These are phyloP conservation scores for Globisporangium carolinianum DNA, from an alignment of 352 stramenopile species.

Conservation along the genomic window DNA sequence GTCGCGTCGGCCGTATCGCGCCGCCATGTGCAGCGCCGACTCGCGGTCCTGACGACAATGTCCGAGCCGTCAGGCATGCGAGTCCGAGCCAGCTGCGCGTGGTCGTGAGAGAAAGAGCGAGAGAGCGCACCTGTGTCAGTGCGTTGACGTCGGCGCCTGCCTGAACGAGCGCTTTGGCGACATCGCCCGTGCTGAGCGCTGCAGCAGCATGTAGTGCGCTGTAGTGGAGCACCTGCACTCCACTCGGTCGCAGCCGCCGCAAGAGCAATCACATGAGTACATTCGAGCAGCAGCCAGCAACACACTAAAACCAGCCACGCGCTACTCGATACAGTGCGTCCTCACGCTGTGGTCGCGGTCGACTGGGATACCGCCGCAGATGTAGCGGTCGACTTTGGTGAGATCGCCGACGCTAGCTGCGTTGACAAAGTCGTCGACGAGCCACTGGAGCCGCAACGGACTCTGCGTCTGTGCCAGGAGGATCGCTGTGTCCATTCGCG, in stretches of 20 bases:
- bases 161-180: slow-evolving; percentile 38
- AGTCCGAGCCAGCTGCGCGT: background rate
- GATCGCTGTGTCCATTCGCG: slow-evolving; percentile 5
- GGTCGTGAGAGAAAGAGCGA: background rate
- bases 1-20: slow-evolving; percentile 25
- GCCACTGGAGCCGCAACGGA: slow-evolving; percentile 36
- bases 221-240: slow-evolving; percentile 32
- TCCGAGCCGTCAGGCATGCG: background rate
- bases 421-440: slow-evolving; percentile 59
- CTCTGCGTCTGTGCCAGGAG: slow-evolving; percentile 43
- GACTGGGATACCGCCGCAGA: slow-evolving; percentile 44
- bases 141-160: slow-evolving; percentile 36
- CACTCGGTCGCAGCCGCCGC: background rate
- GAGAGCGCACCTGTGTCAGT: slow-evolving; percentile 18
- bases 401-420: slow-evolving; percentile 29
- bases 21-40: slow-evolving; percentile 37
- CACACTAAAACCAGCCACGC: too few relatives aligned
- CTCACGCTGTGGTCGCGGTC: slow-evolving; percentile 43
- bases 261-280: background rate
- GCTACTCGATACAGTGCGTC: background rate
- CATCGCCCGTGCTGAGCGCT: slow-evolving; percentile 20
- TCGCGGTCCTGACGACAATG: slow-evolving; percentile 18
- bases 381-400: slow-evolving; percentile 38
- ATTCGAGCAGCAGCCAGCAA: too few relatives aligned
- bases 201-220: slow-evolving; percentile 43